Conservation (phyloP, 345 rosid species). For the Diplotaxis tenuifolia region DNA sequence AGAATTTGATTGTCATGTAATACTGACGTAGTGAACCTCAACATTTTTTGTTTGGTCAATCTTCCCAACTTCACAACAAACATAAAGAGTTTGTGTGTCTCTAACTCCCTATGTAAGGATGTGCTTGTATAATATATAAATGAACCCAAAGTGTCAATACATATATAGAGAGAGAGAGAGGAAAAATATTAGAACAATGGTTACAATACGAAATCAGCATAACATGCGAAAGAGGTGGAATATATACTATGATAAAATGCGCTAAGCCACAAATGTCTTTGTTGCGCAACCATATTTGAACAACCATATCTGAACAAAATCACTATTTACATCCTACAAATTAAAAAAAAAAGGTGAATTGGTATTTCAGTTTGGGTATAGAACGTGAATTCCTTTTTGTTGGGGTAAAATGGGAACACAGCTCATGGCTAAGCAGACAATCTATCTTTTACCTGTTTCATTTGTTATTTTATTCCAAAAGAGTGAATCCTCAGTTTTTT, state of each 20-base stretch:
- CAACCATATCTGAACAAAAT: not conserved
- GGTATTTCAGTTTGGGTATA: slow-evolving; percentile 24
- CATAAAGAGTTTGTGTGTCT: not conserved
- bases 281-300: not conserved
- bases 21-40: not conserved
- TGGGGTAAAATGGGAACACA: slow-evolving; percentile 30
- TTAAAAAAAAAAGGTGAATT: not conserved
- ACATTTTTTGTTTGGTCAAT: not conserved
- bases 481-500: slow-evolving; percentile 24
- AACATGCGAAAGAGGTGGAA: not conserved
- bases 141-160: not conserved
- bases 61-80: not conserved
- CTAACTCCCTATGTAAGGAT: not conserved
- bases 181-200: not conserved
- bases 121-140: not conserved
- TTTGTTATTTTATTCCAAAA: slow-evolving; percentile 20
- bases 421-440: slow-evolving; percentile 25
- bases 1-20: not conserved
- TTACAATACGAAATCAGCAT: not conserved
- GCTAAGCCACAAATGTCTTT: not conserved
- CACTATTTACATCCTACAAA: not conserved
- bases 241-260: not conserved
- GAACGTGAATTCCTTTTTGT: slow-evolving; percentile 32
- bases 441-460: slow-evolving; percentile 25
- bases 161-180: not conserved